A percentile compares a stretch with the other conserved stretches of the same genome.
phyloP scores from a whole-genome alignment of 345 rosid genomes.

The Nasturtium officinale region DNA sequence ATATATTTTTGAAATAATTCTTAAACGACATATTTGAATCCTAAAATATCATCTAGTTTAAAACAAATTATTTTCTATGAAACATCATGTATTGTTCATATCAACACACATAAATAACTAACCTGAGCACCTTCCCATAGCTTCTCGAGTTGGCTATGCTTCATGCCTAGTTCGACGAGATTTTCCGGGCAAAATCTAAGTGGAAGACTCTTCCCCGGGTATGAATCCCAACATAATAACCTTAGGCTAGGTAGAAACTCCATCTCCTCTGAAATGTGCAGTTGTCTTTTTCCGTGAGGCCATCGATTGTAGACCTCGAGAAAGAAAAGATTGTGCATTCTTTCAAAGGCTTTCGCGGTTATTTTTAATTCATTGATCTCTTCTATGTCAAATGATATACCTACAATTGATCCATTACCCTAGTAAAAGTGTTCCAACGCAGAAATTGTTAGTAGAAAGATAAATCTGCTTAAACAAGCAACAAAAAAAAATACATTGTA shows the following conservation, averaged over 20 bases:
- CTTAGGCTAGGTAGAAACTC: constrained; percentile 3
- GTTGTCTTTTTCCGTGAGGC: not conserved
- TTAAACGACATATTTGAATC: too few relatives aligned
- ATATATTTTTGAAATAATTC: too few relatives aligned
- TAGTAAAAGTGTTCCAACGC: not conserved
- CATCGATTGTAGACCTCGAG: too few relatives aligned
- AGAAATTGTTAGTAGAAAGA: not conserved
- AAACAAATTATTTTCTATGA: too few relatives aligned
- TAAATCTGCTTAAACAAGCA: too few relatives aligned
- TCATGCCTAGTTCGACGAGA: constrained; percentile 11
- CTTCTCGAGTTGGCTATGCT: not conserved
- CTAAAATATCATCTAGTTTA: too few relatives aligned
- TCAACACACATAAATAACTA: not conserved
- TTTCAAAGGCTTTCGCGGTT: not conserved
- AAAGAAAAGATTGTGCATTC: constrained; percentile 27
- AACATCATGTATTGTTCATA: too few relatives aligned
- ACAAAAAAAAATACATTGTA: too few relatives aligned
- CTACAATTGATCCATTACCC: too few relatives aligned
- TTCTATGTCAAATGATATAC: too few relatives aligned
- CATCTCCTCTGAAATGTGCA: not conserved
- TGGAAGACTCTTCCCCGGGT: constrained; percentile 15
- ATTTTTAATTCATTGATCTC: too few relatives aligned
- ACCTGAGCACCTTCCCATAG: constrained; percentile 19
- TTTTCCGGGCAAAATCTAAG: not conserved
- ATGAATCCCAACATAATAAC: constrained; percentile 14